phyloP scores from a whole-genome alignment of 2,329 filamentous ascomycete genomes.

The Colletotrichum trifolii region DNA sequence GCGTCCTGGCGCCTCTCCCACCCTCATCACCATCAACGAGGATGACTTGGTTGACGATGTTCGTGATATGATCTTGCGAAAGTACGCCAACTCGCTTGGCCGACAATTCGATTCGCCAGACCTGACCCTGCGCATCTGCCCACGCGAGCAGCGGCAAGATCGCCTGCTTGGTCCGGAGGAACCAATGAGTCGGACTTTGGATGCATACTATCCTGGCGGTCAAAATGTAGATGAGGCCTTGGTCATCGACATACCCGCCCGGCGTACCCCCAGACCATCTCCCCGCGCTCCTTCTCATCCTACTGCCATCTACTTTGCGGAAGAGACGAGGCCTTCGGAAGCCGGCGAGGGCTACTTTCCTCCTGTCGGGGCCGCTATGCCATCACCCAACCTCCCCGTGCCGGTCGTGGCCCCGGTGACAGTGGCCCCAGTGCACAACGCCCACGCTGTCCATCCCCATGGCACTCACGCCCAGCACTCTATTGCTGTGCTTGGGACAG shows the following conservation, averaged over 20 bases:
- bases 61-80: conserved; percentile 89
- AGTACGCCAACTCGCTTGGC: conserved; percentile 94
- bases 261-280: conserved; percentile 83
- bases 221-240: conserved; percentile 91
- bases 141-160: conserved; percentile 75
- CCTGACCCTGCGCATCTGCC: conserved; percentile 79
- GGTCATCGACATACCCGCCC: conserved; percentile 84
- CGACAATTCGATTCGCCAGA: conserved; percentile 92
- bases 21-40: conserved; percentile 84
- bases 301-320: conserved; percentile 65
- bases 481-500: conserved; percentile 84
- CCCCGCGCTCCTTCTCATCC: conserved; percentile 66
- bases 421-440: conserved; percentile 44
- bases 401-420: conserved; percentile 51
- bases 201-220: conserved; percentile 85
- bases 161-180: conserved; percentile 87
- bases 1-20: conserved; percentile 85
- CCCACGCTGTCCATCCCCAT: conserved; percentile 35
- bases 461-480: conserved; percentile 63
- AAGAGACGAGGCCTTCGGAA: conserved; percentile 75
- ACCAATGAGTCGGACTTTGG: conserved; percentile 79
- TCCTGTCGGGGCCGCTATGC: conserved; percentile 60
- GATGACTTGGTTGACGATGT: conserved; percentile 96
- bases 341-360: conserved; percentile 86
- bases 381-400: conserved; percentile 53